Percentiles rank a stretch among this genome's conserved stretches.
phyloP scores from a whole-genome alignment of 2,329 filamentous ascomycete genomes.

The Trichoderma pleuroti region DNA sequence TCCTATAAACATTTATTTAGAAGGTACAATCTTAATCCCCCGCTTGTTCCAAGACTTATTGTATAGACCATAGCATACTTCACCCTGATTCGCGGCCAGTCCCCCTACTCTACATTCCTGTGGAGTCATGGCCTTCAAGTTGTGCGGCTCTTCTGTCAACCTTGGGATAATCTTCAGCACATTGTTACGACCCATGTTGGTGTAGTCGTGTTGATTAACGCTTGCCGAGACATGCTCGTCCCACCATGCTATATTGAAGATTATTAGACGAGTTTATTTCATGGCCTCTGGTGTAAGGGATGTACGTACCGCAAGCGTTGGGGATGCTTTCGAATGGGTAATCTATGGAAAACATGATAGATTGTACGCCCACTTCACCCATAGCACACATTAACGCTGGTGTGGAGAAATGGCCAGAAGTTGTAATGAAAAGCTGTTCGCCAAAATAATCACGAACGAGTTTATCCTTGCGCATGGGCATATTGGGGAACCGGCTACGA shows the following conservation, averaged over 20 bases:
- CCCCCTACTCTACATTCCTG: constrained; percentile 8
- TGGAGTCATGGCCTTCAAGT: constrained; percentile 2
- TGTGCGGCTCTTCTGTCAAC: background rate
- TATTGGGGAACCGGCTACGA: constrained; percentile 42
- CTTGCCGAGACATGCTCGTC: constrained; percentile 12
- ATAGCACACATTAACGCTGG: constrained; percentile 48
- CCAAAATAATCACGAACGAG: constrained; percentile 50
- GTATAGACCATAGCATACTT: constrained; percentile 12
- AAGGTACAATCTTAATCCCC: background rate
- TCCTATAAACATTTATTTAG: background rate
- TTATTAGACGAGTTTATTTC: background rate
- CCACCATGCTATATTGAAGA: background rate
- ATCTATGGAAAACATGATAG: constrained; percentile 51
- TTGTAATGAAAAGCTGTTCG: constrained; percentile 56
- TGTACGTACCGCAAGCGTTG: constrained; percentile 9
- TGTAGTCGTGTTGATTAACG: constrained; percentile 13
- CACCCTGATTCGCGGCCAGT: background rate
- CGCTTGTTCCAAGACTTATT: constrained; percentile 17
- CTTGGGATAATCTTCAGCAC: background rate
- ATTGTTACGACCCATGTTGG: constrained; percentile 12
- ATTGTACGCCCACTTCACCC: constrained; percentile 46
- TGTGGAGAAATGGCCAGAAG: constrained; percentile 54
- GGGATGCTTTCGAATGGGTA: constrained; percentile 45
- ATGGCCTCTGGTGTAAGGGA: too few relatives aligned
- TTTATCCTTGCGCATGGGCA: constrained; percentile 49